Conservation (phyloP, 1,284 basidiomycete genomes). For the Ceratobasidium sp. region DNA sequence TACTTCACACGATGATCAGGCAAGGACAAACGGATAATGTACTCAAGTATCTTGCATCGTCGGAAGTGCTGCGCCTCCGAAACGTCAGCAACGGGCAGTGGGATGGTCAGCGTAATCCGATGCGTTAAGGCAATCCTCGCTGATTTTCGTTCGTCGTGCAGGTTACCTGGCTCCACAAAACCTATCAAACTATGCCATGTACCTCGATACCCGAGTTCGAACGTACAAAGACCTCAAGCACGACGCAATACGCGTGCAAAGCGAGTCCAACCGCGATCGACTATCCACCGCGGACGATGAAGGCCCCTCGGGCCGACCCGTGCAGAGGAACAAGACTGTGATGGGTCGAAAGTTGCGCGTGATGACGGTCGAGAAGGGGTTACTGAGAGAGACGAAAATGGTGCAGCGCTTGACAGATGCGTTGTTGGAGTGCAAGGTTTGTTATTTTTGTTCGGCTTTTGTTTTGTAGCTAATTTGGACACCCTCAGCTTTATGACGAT, state of each 20-base stretch:
- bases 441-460: slow-evolving; percentile 51
- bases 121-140: background rate
- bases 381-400: slow-evolving; percentile 90
- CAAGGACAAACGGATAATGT: slow-evolving; percentile 94
- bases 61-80: slow-evolving; percentile 80
- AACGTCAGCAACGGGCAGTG: slow-evolving; percentile 81
- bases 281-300: slow-evolving; percentile 58
- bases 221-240: slow-evolving; percentile 92
- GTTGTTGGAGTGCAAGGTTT: slow-evolving; percentile 86
- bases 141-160: slow-evolving; percentile 53
- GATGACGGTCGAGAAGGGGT: slow-evolving; percentile 95
- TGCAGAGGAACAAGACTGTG: slow-evolving; percentile 75
- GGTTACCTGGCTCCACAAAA: slow-evolving; percentile 89
- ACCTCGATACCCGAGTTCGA: slow-evolving; percentile 90
- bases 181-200: slow-evolving; percentile 86
- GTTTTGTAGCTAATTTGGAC: slow-evolving; percentile 19
- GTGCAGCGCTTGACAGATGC: slow-evolving; percentile 91
- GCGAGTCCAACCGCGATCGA: slow-evolving; percentile 87
- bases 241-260: slow-evolving; percentile 90
- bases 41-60: slow-evolving; percentile 80
- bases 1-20: slow-evolving; percentile 94
- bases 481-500: slow-evolving; percentile 87
- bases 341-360: slow-evolving; percentile 84
- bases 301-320: slow-evolving; percentile 58
- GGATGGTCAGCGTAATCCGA: slow-evolving; percentile 70